Evolutionary conservation across 257 asterid species (phyloP), one percentile per base, ranked within the genome.

Genomic region (Nicotiana noctiflora): DNA sequence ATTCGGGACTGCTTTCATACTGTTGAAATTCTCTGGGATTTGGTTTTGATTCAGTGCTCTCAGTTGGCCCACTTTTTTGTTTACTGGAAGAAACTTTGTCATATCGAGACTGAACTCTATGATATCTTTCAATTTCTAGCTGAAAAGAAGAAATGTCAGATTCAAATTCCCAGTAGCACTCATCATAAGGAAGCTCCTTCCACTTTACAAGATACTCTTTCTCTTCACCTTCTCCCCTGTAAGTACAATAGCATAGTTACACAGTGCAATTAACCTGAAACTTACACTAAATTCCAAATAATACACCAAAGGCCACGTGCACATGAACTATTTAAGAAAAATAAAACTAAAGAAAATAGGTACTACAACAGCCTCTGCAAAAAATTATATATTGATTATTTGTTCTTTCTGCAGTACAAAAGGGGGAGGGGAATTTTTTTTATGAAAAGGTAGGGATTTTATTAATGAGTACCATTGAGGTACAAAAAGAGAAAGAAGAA

Each of bases 111-210:
- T 87, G 92, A 77, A 89, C 84, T 82, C 66, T 86, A 32, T 90
- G 86, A 70, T 89, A 96, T 63, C 79, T 91, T 85, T 94, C 98
- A 79, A 96, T 94, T 86, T 96, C 99, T 64, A 81, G 88, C 75
- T 85, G 90, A 82, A 91, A 96, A 59, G 99, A 92, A 81, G 92
- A 86, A 87, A 96, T 90, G 81, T 89, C 94, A 18, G 98, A 88
- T 80, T 91, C 98, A 86, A 88, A 84, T 90, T 96, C 99, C 99
- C 99, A 96, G 59, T 85, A 87, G 83, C 98, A 96, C 87, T 96
- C 99, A 82, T 96, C 99, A 65, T 96, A 94, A 17, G 93, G 82
- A 84, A 96, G 99, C 86, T 96, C 99, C 88, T 96, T 96, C 99
- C 99, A 96, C 86, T 96, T 96, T 79, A 96, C 98, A 82, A 91